A percentile compares a stretch with the other conserved stretches of the same genome.
These are phyloP conservation scores for Nemania bipapillata DNA, from an alignment of 2,329 filamentous ascomycete genomes.

Conservation along the genomic window DNA sequence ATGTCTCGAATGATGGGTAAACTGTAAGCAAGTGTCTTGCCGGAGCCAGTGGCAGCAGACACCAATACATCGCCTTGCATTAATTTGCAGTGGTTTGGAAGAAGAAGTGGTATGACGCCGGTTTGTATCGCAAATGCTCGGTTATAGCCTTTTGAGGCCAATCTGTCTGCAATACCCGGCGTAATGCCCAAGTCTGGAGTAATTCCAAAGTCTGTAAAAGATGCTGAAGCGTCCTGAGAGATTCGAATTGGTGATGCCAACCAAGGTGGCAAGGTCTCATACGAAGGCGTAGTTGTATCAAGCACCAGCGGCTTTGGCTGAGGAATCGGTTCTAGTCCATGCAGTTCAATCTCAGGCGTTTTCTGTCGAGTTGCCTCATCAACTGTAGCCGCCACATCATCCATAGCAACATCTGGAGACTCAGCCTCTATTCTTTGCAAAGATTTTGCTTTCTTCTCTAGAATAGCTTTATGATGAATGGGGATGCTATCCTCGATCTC, in stretches of 20 bases:
- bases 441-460: slow-evolving; percentile 67
- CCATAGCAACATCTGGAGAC: slow-evolving; percentile 49
- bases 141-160: slow-evolving; percentile 75
- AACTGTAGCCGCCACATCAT: slow-evolving; percentile 42
- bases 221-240: slow-evolving; percentile 65
- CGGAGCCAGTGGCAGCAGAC: slow-evolving; percentile 92
- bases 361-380: slow-evolving; percentile 17
- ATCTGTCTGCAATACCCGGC: slow-evolving; percentile 66
- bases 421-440: slow-evolving; percentile 60
- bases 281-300: slow-evolving; percentile 69
- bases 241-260: slow-evolving; percentile 79
- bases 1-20: slow-evolving; percentile 85
- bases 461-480: slow-evolving; percentile 60
- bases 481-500: slow-evolving; percentile 41
- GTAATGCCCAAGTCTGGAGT: slow-evolving; percentile 69
- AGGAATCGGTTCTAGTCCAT: slow-evolving; percentile 83
- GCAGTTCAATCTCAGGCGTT: slow-evolving; percentile 59
- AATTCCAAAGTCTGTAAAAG: slow-evolving; percentile 64
- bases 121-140: slow-evolving; percentile 83
- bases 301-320: slow-evolving; percentile 75
- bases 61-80: slow-evolving; percentile 83
- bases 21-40: slow-evolving; percentile 92
- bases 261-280: slow-evolving; percentile 84
- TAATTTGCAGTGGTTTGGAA: slow-evolving; percentile 68
- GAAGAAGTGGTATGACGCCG: slow-evolving; percentile 80